Evolutionary conservation across 208 protist genomes (phyloP).

Genomic region (Entamoeba moshkovskii): DNA sequence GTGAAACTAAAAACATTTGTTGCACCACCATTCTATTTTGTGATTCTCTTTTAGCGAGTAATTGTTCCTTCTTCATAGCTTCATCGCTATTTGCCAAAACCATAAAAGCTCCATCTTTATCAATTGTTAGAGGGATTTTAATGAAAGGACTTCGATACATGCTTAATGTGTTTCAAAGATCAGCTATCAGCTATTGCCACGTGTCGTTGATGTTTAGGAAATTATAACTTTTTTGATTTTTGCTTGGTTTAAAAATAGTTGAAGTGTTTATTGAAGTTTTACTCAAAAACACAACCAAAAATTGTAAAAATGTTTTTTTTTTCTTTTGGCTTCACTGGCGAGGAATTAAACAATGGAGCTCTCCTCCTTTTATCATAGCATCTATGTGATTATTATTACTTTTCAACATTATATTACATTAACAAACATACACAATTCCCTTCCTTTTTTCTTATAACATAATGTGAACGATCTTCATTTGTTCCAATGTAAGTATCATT

Average conservation of each 20-base stretch:
- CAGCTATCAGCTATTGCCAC: not conserved
- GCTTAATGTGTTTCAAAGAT: not conserved
- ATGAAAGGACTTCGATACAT: not conserved
- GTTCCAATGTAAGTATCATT: no score
- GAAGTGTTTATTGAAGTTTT: not conserved
- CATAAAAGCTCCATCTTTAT: not conserved
- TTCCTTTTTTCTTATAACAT: no score
- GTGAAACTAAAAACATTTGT: not conserved
- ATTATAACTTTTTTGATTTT: no score
- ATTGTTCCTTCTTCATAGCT: not conserved
- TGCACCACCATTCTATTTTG: not conserved
- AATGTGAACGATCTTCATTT: no score
- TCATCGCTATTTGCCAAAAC: not conserved
- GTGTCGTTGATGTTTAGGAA: no score
- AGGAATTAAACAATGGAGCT: not conserved
- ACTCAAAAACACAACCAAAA: no score
- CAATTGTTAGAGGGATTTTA: not conserved
- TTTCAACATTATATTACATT: no score
- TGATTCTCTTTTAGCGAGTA: not conserved
- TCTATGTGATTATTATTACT: no score
- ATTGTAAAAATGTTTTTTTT: not conserved
- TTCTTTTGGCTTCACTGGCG: not conserved
- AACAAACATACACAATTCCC: no score
- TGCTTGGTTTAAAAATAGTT: no score
- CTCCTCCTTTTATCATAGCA: not conserved